Evolutionary conservation across 768 basidiomycete species (phyloP), one percentile per base, ranked within the genome.

Genomic region (Fibroporia radiculosa): DNA sequence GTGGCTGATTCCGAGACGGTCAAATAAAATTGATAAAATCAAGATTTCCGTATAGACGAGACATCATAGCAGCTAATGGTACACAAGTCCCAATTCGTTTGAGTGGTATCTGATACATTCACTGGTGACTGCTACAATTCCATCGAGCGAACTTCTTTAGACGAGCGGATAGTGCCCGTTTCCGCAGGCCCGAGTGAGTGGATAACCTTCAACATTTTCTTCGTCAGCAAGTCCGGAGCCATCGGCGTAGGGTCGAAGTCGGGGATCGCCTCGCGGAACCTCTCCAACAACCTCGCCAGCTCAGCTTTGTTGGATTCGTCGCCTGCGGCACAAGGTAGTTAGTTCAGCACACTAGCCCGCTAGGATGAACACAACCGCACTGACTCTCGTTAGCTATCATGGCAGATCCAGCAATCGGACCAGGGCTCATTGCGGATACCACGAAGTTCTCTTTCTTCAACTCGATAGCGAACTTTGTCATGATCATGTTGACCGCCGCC

Each of bases 401-500:
- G 4, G 4, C 27, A 14, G 44, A 26, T 20, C 56, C 61, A 29
- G 62, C 42, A 2, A 66, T 64, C 4, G 59, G 13, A 3, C 65
- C 65, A 6, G 65, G 65, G 33, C 55, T 56, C 22, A 66, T 28
- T 7, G 59, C 53, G 8, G 66, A 51, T 54, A 65, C 60, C 2
- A 54, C 26, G 38, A 64, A 58, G 1, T 61, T 65, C 35, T 66
- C 61, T 0, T 39, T 14, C 47, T 60, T 60, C 46, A 45, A 52
- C 29, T 51, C 33, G 4, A 48, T 51, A 3, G 68, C 65, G 40
- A 66, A 70, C 46, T 69, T 69, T 20, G 56, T 62, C 11, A 61
- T 52, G 14, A 56, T 63, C 59, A 69, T 60, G 42, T 66, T 62
- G 10, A 63, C 31, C 4, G 64, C 68, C 3, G 62, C 58, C 54